Evolutionary conservation across 352 stramenopile species (phyloP).

Genomic region (Pilasporangium apinafurcum): DNA sequence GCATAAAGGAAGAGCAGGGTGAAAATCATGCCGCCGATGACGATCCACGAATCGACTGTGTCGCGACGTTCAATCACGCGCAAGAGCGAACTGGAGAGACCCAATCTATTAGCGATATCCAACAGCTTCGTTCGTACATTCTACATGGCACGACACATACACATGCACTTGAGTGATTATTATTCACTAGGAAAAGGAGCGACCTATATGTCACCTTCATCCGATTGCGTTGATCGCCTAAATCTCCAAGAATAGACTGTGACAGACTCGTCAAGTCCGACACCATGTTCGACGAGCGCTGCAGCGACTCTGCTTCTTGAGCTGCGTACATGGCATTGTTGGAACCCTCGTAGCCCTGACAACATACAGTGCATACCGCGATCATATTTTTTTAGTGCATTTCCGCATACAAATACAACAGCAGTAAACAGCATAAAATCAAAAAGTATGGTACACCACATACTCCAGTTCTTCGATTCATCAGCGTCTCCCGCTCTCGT

Average conservation of each 20-base stretch:
- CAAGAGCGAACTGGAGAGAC: constrained; percentile 75
- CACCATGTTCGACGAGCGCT: constrained; percentile 76
- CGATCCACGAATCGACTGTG: constrained; percentile 82
- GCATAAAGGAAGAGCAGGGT: constrained; percentile 77
- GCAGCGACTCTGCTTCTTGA: constrained; percentile 74
- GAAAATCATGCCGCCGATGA: constrained; percentile 74
- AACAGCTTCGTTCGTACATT: constrained; percentile 71
- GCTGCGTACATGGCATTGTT: constrained; percentile 71
- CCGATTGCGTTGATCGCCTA: constrained; percentile 54
- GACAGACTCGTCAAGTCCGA: constrained; percentile 70
- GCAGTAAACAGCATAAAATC: background rate
- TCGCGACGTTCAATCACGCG: constrained; percentile 79
- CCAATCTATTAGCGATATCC: constrained; percentile 80
- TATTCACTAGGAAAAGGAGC: background rate
- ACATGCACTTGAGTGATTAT: background rate
- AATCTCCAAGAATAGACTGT: constrained; percentile 64
- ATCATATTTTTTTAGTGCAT: background rate
- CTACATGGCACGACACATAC: constrained; percentile 19
- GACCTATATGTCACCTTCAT: constrained; percentile 39
- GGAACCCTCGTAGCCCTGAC: constrained; percentile 51
- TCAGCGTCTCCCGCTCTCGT: constrained; percentile 66
- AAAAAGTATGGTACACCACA: too few relatives aligned
- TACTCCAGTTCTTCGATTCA: constrained; percentile 55
- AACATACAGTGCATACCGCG: background rate
- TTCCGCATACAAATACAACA: background rate